A percentile compares a stretch with the other conserved stretches of the same genome.
Conservation (phyloP, 2,329 filamentous ascomycete species). For the Bipolaris victoriae region DNA sequence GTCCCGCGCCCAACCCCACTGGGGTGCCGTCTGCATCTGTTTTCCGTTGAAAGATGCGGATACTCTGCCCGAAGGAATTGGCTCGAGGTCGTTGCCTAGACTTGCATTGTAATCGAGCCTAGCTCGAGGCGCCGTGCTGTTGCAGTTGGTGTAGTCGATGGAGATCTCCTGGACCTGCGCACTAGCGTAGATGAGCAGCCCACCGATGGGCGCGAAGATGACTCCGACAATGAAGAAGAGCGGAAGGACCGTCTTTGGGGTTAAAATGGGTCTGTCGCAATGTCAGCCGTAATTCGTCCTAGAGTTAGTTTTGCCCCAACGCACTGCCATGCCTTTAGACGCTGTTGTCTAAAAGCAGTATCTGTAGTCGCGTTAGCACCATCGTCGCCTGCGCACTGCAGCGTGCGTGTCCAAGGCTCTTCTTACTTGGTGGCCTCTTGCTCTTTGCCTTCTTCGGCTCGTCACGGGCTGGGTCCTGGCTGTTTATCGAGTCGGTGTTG, state of each 20-base stretch:
- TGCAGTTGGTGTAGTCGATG: conserved; percentile 89
- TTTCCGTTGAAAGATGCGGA: conserved; percentile 72
- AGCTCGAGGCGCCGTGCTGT: conserved; percentile 58
- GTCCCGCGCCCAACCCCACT: conserved; percentile 43
- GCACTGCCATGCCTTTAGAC: conserved; percentile 98
- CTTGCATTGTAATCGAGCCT: conserved; percentile 24
- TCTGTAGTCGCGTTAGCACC: conserved; percentile 60
- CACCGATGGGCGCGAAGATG: conserved; percentile 92
- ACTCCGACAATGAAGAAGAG: conserved; percentile 90
- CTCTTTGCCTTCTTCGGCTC: conserved; percentile 75
- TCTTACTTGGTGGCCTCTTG: conserved; percentile 85
- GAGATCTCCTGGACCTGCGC: conserved; percentile 86
- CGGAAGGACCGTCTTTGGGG: conserved; percentile 89
- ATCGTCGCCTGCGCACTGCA: conserved; percentile 10
- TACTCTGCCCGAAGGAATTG: conserved; percentile 65
- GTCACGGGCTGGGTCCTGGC: conserved; percentile 50
- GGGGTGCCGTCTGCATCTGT: conserved; percentile 42
- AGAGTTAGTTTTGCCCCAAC: conserved; percentile 40
- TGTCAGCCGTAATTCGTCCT: conserved; percentile 45
- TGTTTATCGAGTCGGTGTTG: conserved; percentile 51
- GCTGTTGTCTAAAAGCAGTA: conserved; percentile 95
- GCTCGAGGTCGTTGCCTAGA: conserved; percentile 43
- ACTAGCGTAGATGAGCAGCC: conserved; percentile 84
- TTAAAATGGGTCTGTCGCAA: conserved; percentile 78
- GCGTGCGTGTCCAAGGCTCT: conserved; percentile 38